phyloP scores from a whole-genome alignment of 129 eudicot genomes.

The Oenanthe sinensis region DNA sequence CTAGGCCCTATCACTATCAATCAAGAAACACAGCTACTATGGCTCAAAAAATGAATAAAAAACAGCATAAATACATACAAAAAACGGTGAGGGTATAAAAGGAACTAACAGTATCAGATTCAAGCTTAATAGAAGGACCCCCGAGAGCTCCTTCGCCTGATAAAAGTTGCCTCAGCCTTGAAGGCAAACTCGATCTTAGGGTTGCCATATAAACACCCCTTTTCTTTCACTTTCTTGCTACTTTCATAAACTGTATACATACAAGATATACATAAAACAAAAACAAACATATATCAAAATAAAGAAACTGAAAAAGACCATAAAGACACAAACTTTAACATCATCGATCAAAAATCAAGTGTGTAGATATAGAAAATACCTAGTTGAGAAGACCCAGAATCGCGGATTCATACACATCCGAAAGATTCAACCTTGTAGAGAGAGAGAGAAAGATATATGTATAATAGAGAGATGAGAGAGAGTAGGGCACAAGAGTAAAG shows the following conservation, averaged over 20 bases:
- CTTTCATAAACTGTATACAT: slow-evolving; percentile 44
- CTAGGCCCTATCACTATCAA: neutral
- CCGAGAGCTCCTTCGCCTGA: slow-evolving; percentile 65
- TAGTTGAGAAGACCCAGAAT: slow-evolving; percentile 27
- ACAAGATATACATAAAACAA: neutral
- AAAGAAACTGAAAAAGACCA: neutral
- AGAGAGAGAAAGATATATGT: neutral
- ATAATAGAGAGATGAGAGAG: slow-evolving; percentile 15
- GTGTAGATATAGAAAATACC: slow-evolving; percentile 13
- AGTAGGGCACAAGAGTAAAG: slow-evolving; percentile 17
- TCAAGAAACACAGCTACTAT: neutral
- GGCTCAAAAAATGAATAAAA: neutral
- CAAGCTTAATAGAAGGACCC: slow-evolving; percentile 72
- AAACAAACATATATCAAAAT: slow-evolving; percentile 6
- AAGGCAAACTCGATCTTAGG: slow-evolving; percentile 95
- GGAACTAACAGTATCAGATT: slow-evolving; percentile 73
- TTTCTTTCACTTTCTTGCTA: slow-evolving; percentile 38
- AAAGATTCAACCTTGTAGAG: slow-evolving; percentile 9
- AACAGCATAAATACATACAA: neutral
- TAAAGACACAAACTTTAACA: slow-evolving; percentile 15
- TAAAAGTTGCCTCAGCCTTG: slow-evolving; percentile 81
- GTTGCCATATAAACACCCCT: slow-evolving; percentile 45
- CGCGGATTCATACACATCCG: slow-evolving; percentile 38
- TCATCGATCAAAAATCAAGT: slow-evolving; percentile 5
- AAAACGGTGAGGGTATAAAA: neutral